These are phyloP conservation scores for Phytophthora palmivora DNA, from an alignment of 352 stramenopile species.

Conservation along the genomic window DNA sequence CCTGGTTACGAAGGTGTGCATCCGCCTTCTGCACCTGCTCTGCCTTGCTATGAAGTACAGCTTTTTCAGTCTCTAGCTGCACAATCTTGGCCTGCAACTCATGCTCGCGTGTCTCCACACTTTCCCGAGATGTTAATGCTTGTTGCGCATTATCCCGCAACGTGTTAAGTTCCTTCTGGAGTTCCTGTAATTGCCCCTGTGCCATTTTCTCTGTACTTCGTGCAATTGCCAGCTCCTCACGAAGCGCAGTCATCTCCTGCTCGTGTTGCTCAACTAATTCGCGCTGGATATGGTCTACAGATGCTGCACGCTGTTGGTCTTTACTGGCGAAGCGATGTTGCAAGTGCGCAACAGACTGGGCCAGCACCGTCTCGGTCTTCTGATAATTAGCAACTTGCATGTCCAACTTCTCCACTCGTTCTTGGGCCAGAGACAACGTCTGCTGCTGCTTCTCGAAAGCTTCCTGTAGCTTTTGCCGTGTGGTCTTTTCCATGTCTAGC, in stretches of 20 bases:
- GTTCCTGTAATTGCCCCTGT: conserved; percentile 38
- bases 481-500: conserved; percentile 63
- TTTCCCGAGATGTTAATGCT: conserved; percentile 29
- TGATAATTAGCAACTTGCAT: conserved; percentile 69
- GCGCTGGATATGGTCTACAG: conserved; percentile 48
- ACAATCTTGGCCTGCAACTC: conserved; percentile 43
- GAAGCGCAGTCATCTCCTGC: conserved; percentile 34
- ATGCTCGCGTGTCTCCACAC: conserved; percentile 31
- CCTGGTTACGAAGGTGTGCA: conserved; percentile 55
- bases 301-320: conserved; percentile 60
- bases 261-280: conserved; percentile 50
- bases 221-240: conserved; percentile 40
- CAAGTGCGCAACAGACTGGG: conserved; percentile 72
- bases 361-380: conserved; percentile 80
- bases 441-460: conserved; percentile 54
- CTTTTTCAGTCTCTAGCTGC: conserved; percentile 74
- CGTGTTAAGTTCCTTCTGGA: conserved; percentile 38
- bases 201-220: conserved; percentile 39
- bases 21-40: conserved; percentile 72
- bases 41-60: conserved; percentile 62
- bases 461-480: conserved; percentile 45
- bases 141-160: conserved; percentile 40
- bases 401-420: conserved; percentile 51
- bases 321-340: conserved; percentile 68
- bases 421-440: conserved; percentile 45